Evolutionary conservation across 805 yeast genomes (phyloP).

Genomic region (Huiozyma sinensis): DNA sequence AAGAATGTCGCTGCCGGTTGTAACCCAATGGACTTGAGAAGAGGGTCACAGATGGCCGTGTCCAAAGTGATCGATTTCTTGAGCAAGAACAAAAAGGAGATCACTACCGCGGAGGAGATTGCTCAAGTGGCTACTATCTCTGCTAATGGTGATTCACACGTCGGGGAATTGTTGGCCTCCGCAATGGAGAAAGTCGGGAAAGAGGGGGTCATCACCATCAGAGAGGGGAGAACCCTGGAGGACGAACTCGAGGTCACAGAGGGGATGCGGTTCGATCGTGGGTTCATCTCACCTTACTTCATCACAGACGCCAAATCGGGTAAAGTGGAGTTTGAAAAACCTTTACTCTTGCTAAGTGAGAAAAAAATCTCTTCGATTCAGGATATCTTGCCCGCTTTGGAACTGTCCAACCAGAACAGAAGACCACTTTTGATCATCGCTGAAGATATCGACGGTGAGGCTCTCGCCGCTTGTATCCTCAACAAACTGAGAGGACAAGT

Average conservation of each 20-base stretch:
- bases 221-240: slow-evolving; percentile 93
- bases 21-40: slow-evolving; percentile 96
- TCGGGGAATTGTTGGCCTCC: slow-evolving; percentile 80
- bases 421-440: slow-evolving; percentile 90
- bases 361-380: slow-evolving; percentile 85
- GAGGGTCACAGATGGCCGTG: slow-evolving; percentile 95
- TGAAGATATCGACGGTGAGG: slow-evolving; percentile 97
- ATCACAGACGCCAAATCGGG: slow-evolving; percentile 87
- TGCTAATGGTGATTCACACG: slow-evolving; percentile 91
- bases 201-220: slow-evolving; percentile 97
- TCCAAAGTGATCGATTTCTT: slow-evolving; percentile 82
- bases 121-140: slow-evolving; percentile 98
- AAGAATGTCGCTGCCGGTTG: slow-evolving; percentile 98
- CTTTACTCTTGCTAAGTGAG: slow-evolving; percentile 78
- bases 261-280: slow-evolving; percentile 98
- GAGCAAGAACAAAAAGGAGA: slow-evolving; percentile 78
- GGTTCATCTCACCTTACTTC: slow-evolving; percentile 93
- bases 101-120: slow-evolving; percentile 87
- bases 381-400: slow-evolving; percentile 87
- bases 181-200: slow-evolving; percentile 99
- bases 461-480: slow-evolving; percentile 92
- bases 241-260: slow-evolving; percentile 95
- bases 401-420: slow-evolving; percentile 83
- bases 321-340: slow-evolving; percentile 92
- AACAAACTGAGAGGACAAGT: slow-evolving; percentile 98